A percentile compares a stretch with the other conserved stretches of the same genome.
Evolutionary conservation across 345 rosid species (phyloP).

Genomic region (Boechera divaricarpa): DNA sequence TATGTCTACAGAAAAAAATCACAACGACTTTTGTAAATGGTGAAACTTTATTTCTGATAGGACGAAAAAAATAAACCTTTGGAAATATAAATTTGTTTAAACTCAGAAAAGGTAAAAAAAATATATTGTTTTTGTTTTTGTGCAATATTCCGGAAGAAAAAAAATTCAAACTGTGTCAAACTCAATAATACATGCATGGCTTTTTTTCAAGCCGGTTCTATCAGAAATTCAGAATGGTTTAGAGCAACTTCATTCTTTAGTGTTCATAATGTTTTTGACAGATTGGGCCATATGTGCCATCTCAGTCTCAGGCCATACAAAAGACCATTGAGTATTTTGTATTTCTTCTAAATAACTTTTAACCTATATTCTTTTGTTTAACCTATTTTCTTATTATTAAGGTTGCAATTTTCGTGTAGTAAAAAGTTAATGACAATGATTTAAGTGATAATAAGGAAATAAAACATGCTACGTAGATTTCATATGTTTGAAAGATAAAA

Average conservation of each 20-base stretch:
- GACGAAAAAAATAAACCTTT: too few relatives aligned
- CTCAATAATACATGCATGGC: background rate
- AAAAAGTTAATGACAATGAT: background rate
- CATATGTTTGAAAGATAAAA: background rate
- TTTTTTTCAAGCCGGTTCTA: background rate
- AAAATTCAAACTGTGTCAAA: background rate
- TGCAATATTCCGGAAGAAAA: background rate
- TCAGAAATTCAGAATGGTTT: background rate
- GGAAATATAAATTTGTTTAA: too few relatives aligned
- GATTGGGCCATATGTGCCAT: constrained; percentile 12
- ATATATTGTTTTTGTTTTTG: background rate
- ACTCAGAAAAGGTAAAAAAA: background rate
- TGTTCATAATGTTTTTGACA: background rate
- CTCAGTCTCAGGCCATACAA: constrained; percentile 3
- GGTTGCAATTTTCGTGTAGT: background rate
- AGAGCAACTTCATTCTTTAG: background rate
- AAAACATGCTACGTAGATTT: background rate
- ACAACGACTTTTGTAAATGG: too few relatives aligned
- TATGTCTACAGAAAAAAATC: too few relatives aligned
- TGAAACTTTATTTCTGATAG: too few relatives aligned
- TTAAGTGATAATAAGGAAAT: background rate
- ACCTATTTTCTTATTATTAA: background rate
- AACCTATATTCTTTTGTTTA: background rate
- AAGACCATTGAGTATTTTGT: background rate
- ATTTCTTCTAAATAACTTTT: background rate